Base-by-base conservation (phyloP, 2,329 filamentous ascomycete genomes). In the Xylaria sp. region DNA sequence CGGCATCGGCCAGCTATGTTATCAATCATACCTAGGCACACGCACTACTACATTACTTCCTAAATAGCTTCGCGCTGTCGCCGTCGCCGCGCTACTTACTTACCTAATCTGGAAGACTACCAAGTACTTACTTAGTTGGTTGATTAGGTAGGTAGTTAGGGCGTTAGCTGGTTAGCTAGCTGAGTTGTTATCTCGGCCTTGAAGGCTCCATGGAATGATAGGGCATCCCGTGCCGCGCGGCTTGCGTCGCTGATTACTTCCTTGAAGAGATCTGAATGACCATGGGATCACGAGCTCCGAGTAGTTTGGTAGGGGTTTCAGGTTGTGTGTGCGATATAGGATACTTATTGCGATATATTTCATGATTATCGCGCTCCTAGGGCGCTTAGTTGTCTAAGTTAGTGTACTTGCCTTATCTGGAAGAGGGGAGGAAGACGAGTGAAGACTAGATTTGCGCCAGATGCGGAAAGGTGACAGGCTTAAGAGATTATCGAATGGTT, bases 1-100 rank as follows among this genome's bases (percentile, higher is more conserved):
- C 60, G 60, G 65, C 37, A 63, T 68, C 62, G 60, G 65, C 56
- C 20, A 18, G 37, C 39, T 63, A n/a, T 5, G 46, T 32, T 32
- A 13, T n/a, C 46, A 25, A n/a, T 25, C 20, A 3, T 23, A 12
- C 9, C 28, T 28, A 28, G 28, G 28, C 28, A 20, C 46, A 8
- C 15, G 5, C 41, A 46, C 41, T 18, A 7, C 18, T 18, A 46
- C 41, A n/a, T 10, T 9, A 6, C n/a, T 48, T 20, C n/a, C 46
- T 48, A 20, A n/a, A 5, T 46, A 48, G 46, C 9, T 13, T 48
- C 15, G 44, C 44, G 7, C 15, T 4, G n/a, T 32, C 51, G 32
- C 58, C 66, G 39, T 63, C 58, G 41, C 52, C 41, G 57, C n/a
- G 59, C 28, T 41, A 51, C 3, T 15, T 48, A 59, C 39, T 41